A percentile compares a stretch with the other conserved stretches of the same genome.
Evolutionary conservation across 768 basidiomycete genomes (phyloP).

Genomic region (Fomitopsis serialis): DNA sequence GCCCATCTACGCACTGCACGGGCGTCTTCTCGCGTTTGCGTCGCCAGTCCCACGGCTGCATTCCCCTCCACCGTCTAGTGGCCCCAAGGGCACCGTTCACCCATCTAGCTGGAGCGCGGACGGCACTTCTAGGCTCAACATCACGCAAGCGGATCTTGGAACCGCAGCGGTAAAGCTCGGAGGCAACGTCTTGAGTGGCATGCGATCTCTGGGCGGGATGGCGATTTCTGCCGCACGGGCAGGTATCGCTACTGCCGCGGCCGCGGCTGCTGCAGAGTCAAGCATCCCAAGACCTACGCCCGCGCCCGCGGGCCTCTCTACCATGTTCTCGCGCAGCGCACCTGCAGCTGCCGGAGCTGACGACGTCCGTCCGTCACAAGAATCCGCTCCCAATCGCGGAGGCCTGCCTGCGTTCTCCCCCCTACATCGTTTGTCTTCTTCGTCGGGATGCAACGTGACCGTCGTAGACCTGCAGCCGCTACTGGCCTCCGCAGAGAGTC

Average conservation of each 20-base stretch:
- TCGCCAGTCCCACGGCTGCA: conserved; percentile 26
- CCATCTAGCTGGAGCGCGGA: conserved; percentile 16
- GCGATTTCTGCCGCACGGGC: conserved; percentile 44
- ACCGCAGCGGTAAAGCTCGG: conserved; percentile 54
- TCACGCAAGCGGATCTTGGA: conserved; percentile 46
- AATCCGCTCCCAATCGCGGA: neutral
- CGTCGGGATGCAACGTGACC: conserved; percentile 37
- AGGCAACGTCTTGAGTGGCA: conserved; percentile 55
- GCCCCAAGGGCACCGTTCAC: conserved; percentile 6
- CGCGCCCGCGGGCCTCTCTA: neutral
- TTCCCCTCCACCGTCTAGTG: conserved; percentile 10
- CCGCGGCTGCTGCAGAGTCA: conserved; percentile 5
- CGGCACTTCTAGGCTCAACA: conserved; percentile 16
- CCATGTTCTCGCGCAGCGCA: conserved; percentile 53
- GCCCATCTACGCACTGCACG: conserved; percentile 58
- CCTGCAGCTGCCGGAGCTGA: conserved; percentile 31
- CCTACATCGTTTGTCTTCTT: neutral
- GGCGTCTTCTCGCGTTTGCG: conserved; percentile 60
- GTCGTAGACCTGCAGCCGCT: conserved; percentile 50
- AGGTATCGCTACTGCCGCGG: conserved; percentile 19
- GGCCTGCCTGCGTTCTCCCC: neutral
- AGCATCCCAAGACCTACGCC: neutral
- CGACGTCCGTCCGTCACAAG: neutral
- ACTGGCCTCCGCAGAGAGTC: conserved; percentile 11
- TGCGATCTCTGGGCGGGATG: conserved; percentile 58